phyloP scores from a whole-genome alignment of 208 protist genomes.

The Polymyxa betae region DNA sequence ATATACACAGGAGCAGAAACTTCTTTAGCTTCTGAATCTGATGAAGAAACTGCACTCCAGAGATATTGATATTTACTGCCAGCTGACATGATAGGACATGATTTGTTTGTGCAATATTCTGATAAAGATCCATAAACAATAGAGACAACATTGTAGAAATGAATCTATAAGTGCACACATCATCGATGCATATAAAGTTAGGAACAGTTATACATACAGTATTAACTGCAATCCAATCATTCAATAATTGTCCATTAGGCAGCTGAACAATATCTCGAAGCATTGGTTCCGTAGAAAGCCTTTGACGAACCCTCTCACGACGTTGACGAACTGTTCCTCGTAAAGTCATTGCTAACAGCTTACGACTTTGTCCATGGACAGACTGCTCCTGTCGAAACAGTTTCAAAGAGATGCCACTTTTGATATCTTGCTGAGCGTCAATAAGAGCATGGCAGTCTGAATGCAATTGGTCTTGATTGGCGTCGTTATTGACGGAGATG shows the following conservation, averaged over 20 bases:
- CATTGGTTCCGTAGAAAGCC: background rate
- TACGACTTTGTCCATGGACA: background rate
- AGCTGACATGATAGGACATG: constrained; percentile 31
- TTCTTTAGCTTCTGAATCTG: background rate
- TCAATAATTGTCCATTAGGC: background rate
- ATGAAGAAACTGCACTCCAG: background rate
- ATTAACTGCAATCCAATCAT: constrained; percentile 48
- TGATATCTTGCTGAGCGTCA: background rate
- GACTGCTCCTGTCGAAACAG: background rate
- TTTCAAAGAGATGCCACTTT: background rate
- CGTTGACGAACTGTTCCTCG: background rate
- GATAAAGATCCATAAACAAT: constrained; percentile 35
- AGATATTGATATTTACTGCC: constrained; percentile 13
- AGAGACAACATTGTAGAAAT: constrained; percentile 47
- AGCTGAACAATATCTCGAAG: background rate
- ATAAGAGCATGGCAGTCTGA: no score
- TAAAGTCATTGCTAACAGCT: background rate
- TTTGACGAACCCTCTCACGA: background rate
- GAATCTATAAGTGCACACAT: background rate
- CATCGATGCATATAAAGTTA: background rate
- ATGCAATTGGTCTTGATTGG: no score
- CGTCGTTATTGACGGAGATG: no score
- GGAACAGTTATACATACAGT: background rate
- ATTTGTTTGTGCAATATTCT: background rate
- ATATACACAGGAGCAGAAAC: constrained; percentile 17